Conservation (phyloP, 805 yeast species). For the Lachancea sp. region DNA sequence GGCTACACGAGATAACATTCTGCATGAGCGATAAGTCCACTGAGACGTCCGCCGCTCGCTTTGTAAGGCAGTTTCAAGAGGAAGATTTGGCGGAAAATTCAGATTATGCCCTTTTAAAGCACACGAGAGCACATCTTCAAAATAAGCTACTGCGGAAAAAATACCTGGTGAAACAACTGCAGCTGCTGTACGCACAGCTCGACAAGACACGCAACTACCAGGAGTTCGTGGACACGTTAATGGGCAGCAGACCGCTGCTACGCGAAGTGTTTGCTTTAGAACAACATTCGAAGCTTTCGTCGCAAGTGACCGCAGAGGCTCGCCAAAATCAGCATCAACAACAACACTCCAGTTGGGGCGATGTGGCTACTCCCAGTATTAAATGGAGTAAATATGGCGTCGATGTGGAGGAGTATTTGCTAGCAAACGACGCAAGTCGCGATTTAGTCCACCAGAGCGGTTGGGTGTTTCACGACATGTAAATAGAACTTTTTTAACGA, state of each 20-base stretch:
- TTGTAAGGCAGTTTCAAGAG: slow-evolving; percentile 22
- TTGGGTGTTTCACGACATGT: slow-evolving; percentile 10
- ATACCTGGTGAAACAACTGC: slow-evolving; percentile 20
- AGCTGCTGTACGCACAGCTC: slow-evolving; percentile 22
- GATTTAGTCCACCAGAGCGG: slow-evolving; percentile 9
- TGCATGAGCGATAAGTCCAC: slow-evolving; percentile 2
- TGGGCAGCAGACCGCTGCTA: slow-evolving; percentile 20
- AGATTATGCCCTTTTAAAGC: slow-evolving; percentile 21
- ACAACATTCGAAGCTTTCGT: slow-evolving; percentile 1
- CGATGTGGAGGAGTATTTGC: slow-evolving; percentile 19
- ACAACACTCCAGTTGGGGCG: slow-evolving; percentile 5
- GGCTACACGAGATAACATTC: not conserved
- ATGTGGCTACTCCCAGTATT: slow-evolving; percentile 8
- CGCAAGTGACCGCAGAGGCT: not conserved
- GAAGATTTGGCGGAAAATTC: slow-evolving; percentile 16
- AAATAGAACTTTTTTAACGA: slow-evolving; percentile 6
- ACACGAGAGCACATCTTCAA: slow-evolving; percentile 20
- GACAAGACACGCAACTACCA: slow-evolving; percentile 28
- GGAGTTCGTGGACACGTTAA: slow-evolving; percentile 26
- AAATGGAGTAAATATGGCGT: slow-evolving; percentile 27
- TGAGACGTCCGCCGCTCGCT: slow-evolving; percentile 5
- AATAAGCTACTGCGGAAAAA: slow-evolving; percentile 15
- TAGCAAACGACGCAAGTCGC: slow-evolving; percentile 6
- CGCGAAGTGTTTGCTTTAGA: slow-evolving; percentile 29
- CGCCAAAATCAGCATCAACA: not conserved